A percentile compares a stretch with the other conserved stretches of the same genome.
Conservation (phyloP, 495 filamentous ascomycete genomes). For the Hyaloscypha finlandica region DNA sequence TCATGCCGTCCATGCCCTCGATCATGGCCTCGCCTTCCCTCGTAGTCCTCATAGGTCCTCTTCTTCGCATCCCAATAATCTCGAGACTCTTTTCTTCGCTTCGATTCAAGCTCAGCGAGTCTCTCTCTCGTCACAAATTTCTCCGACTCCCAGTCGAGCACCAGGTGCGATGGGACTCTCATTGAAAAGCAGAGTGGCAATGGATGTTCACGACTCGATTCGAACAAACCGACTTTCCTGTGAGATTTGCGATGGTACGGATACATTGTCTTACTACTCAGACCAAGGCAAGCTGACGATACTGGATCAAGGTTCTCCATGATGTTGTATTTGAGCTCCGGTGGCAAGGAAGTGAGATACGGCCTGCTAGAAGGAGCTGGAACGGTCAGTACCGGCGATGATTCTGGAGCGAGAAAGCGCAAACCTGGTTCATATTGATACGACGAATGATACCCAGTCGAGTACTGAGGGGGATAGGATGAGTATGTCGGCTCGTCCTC, state of each 20-base stretch:
- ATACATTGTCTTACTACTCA: slow-evolving; percentile 52
- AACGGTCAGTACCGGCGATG: background rate
- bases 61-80: background rate
- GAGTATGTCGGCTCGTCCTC: background rate
- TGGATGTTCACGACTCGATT: slow-evolving; percentile 4
- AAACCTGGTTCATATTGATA: background rate
- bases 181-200: slow-evolving; percentile 7
- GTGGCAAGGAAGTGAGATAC: slow-evolving; percentile 40
- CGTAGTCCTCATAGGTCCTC: background rate
- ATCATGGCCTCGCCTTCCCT: background rate
- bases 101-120: background rate
- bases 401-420: background rate
- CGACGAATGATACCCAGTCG: background rate
- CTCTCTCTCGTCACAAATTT: slow-evolving; percentile 16
- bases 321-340: slow-evolving; percentile 56
- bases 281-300: slow-evolving; percentile 54
- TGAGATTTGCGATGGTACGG: slow-evolving; percentile 2
- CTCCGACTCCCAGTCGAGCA: slow-evolving; percentile 17
- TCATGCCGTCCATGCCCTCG: background rate
- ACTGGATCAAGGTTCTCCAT: slow-evolving; percentile 53
- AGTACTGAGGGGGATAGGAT: background rate
- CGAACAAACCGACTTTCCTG: slow-evolving; percentile 9
- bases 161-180: slow-evolving; percentile 3
- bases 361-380: background rate
- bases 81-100: background rate